Percentiles rank a stretch among this genome's conserved stretches.
Conservation (phyloP, 2,329 filamentous ascomycete genomes). For the Colletotrichum camelliae region DNA sequence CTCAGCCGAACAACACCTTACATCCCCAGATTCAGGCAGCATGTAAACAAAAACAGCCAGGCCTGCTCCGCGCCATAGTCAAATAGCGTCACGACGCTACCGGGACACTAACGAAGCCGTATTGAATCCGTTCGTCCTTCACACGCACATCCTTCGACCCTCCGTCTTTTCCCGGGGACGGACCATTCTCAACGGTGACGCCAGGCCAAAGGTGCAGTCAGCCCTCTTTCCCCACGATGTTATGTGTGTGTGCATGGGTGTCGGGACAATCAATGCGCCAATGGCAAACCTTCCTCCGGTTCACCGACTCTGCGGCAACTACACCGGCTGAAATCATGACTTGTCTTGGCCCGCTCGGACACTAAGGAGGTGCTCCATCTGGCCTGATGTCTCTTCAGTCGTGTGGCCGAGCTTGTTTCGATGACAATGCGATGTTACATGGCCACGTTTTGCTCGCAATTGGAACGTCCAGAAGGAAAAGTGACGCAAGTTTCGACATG, state of each 20-base stretch:
- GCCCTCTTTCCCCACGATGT: neutral
- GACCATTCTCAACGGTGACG: neutral
- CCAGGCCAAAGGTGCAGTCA: neutral
- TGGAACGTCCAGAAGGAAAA: neutral
- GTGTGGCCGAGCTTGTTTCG: neutral
- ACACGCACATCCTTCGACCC: neutral
- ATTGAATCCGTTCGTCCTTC: neutral
- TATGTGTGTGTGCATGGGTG: neutral
- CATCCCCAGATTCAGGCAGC: neutral
- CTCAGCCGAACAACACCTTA: neutral
- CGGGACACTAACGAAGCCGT: neutral
- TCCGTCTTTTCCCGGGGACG: neutral
- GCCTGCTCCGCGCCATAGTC: neutral
- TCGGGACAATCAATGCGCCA: neutral
- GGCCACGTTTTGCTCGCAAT: neutral
- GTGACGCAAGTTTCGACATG: neutral
- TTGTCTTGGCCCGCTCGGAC: neutral
- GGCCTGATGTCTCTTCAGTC: neutral
- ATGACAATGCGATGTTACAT: neutral
- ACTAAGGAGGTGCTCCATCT: neutral
- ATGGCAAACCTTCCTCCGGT: neutral
- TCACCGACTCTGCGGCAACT: neutral
- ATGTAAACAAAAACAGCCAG: neutral
- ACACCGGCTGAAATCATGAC: neutral
- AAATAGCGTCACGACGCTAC: constrained; percentile 5